These are phyloP conservation scores for Calonectria fujianensis DNA, from an alignment of 2,329 filamentous ascomycete species.

Conservation along the genomic window DNA sequence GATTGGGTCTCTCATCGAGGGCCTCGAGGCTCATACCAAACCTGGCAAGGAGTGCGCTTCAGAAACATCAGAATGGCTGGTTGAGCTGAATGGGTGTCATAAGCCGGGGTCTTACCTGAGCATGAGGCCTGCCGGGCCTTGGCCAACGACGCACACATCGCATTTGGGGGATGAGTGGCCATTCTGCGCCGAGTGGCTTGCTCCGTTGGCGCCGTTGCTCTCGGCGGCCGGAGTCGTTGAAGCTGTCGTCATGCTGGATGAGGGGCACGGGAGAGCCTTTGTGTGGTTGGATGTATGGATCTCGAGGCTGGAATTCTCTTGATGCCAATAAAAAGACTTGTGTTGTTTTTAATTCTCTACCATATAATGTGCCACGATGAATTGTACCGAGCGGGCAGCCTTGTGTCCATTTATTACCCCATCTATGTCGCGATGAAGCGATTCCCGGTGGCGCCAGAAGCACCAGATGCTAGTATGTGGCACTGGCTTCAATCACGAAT, in stretches of 20 bases:
- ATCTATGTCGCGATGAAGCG: constrained; percentile 26
- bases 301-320: constrained; percentile 7
- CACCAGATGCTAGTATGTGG: constrained; percentile 8
- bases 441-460: constrained; percentile 23
- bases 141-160: constrained; percentile 71
- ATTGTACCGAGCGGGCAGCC: constrained; percentile 23
- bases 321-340: not conserved
- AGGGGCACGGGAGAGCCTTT: not conserved
- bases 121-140: constrained; percentile 74
- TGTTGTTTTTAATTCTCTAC: constrained; percentile 16
- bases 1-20: constrained; percentile 80
- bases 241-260: constrained; percentile 32
- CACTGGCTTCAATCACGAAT: constrained; percentile 2
- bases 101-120: constrained; percentile 56
- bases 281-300: constrained; percentile 7
- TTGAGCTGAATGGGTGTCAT: not conserved
- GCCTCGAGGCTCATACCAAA: constrained; percentile 77
- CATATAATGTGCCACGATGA: not conserved
- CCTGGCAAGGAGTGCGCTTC: constrained; percentile 38
- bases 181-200: constrained; percentile 7
- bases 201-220: constrained; percentile 39
- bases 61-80: constrained; percentile 12
- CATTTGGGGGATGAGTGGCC: constrained; percentile 50
- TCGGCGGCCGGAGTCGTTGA: constrained; percentile 29
- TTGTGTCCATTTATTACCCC: constrained; percentile 34